Evolutionary conservation across 345 rosid genomes (phyloP), one percentile per base, ranked within the genome.

Genomic region (Ceriops decandra): DNA sequence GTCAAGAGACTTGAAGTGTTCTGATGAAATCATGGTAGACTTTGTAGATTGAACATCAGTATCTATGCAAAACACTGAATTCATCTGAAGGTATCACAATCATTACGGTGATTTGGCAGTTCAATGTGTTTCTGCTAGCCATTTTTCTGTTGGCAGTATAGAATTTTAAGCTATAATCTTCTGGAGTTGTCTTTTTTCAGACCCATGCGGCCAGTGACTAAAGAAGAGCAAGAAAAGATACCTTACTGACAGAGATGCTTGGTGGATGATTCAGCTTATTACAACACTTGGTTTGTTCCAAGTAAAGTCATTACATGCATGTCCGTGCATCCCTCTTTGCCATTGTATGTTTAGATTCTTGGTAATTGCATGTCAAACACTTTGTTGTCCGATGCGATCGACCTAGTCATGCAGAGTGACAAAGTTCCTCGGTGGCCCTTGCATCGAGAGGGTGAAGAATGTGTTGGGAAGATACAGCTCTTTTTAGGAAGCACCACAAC

Each of bases 381-480:
- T 64, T 68, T 5, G 42, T 51, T 30, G 53, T 28, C 19, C 64
- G 46, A 36, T 9, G 46, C 10, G 3, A 36, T 8, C 0, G 0
- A 36, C 62, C 31, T 67, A 59, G 61, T 54, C 67, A 6, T 85
- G 46, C 46, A 91, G 98, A 82, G 81, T 76, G 96, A 89, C 47
- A 88, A 85, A 78, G 68, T 88, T 57, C 79, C 83, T 62, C 88
- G 95, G 98, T 93, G 97, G 95, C 90, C 97, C 33, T 78, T 91
- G 70, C 80, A 80, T 80, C 96, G 82, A 64, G 95, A 86, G 68
- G 97, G 85, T 82, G 86, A 90, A 82, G 96, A 89, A 84, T 89
- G 95, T 83, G 88, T 91, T 30, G 97, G 98, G 72, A 93, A 93
- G 85, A 85, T 93, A 82, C 96, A 91, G 81, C 91, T 93, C 72